Base-by-base conservation (phyloP, 1,284 basidiomycete genomes). In the Xerocomus nothofagi region DNA sequence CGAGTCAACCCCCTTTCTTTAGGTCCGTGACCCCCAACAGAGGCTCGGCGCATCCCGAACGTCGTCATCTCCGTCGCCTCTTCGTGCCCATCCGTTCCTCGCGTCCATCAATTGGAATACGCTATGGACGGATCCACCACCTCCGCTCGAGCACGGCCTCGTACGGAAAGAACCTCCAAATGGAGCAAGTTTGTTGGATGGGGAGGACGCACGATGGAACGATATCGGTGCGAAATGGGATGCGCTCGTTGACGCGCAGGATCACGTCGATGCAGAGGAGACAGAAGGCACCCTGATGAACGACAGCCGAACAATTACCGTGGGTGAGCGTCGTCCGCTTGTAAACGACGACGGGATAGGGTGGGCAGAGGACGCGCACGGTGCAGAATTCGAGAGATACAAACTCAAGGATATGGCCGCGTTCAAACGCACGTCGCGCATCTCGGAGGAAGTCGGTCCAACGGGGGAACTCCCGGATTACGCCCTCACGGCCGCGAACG, bases 1-100 rank as follows among this genome's bases (percentile, higher is more conserved):
- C 29, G 20, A 24, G 6, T 15, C 38, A 14, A 50, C 31, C 47
- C 37, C 9, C 17, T 15, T n/a, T 39, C 11, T 18, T 23, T 57
- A 88, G 86, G 76, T 86, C 24, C 80, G 81, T 17, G 85, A 94
- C 48, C 92, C 92, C 0, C 53, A 68, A 9, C 71, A 81, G 36
- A 82, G 93, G 6, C 74, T 92, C 7, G 90, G 90, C 14, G 81
- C 82, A 8, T 80, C 81, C 43, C 67, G 75, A 43, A 54, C 61
- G 1, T 72, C 46, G 7, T 52, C 62, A 73, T 64, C 75, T 78
- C 65, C 67, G 79, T 77, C 68, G 70, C 38, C 82, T 10, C 80
- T 96, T 55, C 85, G 86, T 40, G 61, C 70, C 0, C 93, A 96
- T 61, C 75, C 83, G 0, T 96, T 95, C 72, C 92, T 96, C 58